Base-by-base conservation (phyloP, 2,329 filamentous ascomycete genomes). In the Aureobasidium pullulans region DNA sequence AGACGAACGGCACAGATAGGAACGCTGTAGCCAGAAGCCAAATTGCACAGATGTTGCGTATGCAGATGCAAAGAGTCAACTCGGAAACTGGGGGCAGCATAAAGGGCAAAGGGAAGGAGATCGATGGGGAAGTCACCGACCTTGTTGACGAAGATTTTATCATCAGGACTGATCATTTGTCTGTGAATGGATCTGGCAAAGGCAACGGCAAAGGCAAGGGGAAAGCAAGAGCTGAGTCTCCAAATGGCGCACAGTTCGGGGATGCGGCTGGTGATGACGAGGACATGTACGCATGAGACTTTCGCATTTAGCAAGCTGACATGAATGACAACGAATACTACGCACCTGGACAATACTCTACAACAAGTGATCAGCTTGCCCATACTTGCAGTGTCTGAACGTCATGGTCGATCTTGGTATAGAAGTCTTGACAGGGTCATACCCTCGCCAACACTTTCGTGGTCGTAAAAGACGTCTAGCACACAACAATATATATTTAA, bases 221-320 rank as follows among this genome's bases (percentile, higher is more conserved):
- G 9, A 73, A 74, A 57, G 71, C 69, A 7, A 68, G 68, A 57
- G 69, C 69, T 6, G 72, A 71, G 61, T 70, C 61, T 69, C 64
- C 60, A 69, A 49, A 62, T 40, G 58, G 53, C 16, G 69, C 68
- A 49, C 72, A 72, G 2, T 75, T 75, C 63, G 72, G 73, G 1
- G 72, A 74, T 60, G 72, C 68, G 23, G 72, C 69, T 36, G 69
- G 69, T 44, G 73, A 74, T 32, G 69, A 68, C 4, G 70, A 73
- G 63, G 76, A 77, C 47, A 62, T 79, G 69, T 79, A 79, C 63
- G 67, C 71, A 53, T 72, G 63, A 68, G 7, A 23, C 23, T 13
- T 36, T 13, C 2, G 34, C 13, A 36, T 9, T 2, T 16, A 1
- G 15, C 7, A 6, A n/a, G 29, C 44, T 47, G 10, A 28, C 29